Evolutionary conservation across 805 yeast genomes (phyloP), one percentile per base, ranked within the genome.

Genomic region (Metschnikowia bowlesiae): DNA sequence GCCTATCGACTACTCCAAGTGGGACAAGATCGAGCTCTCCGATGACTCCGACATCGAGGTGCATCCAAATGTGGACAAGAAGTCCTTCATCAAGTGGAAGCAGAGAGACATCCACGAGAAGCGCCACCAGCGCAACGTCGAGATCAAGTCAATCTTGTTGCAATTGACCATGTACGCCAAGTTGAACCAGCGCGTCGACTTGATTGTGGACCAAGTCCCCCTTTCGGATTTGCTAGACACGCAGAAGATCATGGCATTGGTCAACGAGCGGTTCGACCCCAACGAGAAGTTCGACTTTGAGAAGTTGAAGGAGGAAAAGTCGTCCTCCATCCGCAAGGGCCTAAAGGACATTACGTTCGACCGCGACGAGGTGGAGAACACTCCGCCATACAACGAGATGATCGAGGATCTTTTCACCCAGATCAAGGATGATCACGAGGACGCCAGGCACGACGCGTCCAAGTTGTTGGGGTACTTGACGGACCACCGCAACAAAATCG

Each of bases 11-110:
- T 94, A 94, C 70, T 89, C 97, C 9, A 94, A 92, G 66, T 94
- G 99, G 98, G 99, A 94, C 69, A 89, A 89, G 65, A 81, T 94
- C 52, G 99, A 94, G 67, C 73, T 94, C 37, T 89, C 97, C 18
- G 99, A 94, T 66, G 99, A 94, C 68, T 89, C 97, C 8, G 99
- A 94, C 62, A 75, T 94, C 44, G 99, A 94, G 63, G 98, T 92
- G 13, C 99, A 94, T 65, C 99, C 98, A 52, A 94, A 94, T 64
- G 99, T 94, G 32, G 99, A 94, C 67, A 94, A 94, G 65, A 74
- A 73, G 37, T 91, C 98, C 1, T 92, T 94, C 58, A 89, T 94
- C 60, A 81, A 83, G 52, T 92, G 98, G 99, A 92, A 89, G 65
- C 99, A 94, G 70, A 86, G 96, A 62, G 96, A 91, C 59, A 94